These are phyloP conservation scores for Magnusiomyces paraingens DNA, from an alignment of 1,139 yeast genomes.

Conservation along the genomic window DNA sequence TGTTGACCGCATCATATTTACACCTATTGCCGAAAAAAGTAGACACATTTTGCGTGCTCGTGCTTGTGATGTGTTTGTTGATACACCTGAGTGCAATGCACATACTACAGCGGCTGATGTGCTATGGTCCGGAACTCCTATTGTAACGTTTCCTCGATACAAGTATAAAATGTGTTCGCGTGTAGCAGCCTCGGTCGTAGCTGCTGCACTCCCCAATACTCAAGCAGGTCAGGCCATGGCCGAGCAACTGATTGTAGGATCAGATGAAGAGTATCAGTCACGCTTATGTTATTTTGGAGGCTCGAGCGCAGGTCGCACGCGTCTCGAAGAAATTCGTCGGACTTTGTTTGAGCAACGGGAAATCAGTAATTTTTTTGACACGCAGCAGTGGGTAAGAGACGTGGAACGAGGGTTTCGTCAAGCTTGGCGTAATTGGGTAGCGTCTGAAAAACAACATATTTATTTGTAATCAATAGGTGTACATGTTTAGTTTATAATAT, in stretches of 20 bases:
- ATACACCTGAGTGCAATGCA: slow-evolving; percentile 36
- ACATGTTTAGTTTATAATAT: background rate
- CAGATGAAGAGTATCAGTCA: slow-evolving; percentile 28
- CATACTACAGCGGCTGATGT: slow-evolving; percentile 37
- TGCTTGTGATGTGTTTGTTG: slow-evolving; percentile 31
- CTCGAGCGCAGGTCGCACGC: slow-evolving; percentile 19
- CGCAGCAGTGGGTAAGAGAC: slow-evolving; percentile 28
- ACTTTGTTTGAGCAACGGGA: slow-evolving; percentile 26
- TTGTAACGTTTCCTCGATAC: slow-evolving; percentile 31
- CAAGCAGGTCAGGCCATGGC: slow-evolving; percentile 20
- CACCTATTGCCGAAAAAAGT: slow-evolving; percentile 33
- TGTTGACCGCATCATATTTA: slow-evolving; percentile 27
- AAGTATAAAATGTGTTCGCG: slow-evolving; percentile 32
- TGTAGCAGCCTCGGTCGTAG: slow-evolving; percentile 29
- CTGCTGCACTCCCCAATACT: slow-evolving; percentile 25
- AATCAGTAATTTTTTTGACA: slow-evolving; percentile 26
- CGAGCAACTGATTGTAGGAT: slow-evolving; percentile 21
- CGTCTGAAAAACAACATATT: slow-evolving; percentile 15
- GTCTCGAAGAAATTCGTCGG: slow-evolving; percentile 23
- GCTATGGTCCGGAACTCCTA: slow-evolving; percentile 33
- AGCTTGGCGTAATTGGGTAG: slow-evolving; percentile 32
- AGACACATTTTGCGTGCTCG: slow-evolving; percentile 31
- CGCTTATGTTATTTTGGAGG: slow-evolving; percentile 24
- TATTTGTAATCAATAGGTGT: background rate
- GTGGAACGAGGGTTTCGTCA: slow-evolving; percentile 26